Evolutionary conservation across 2,329 filamentous ascomycete genomes (phyloP).

Genomic region (Seiridium unicorne): DNA sequence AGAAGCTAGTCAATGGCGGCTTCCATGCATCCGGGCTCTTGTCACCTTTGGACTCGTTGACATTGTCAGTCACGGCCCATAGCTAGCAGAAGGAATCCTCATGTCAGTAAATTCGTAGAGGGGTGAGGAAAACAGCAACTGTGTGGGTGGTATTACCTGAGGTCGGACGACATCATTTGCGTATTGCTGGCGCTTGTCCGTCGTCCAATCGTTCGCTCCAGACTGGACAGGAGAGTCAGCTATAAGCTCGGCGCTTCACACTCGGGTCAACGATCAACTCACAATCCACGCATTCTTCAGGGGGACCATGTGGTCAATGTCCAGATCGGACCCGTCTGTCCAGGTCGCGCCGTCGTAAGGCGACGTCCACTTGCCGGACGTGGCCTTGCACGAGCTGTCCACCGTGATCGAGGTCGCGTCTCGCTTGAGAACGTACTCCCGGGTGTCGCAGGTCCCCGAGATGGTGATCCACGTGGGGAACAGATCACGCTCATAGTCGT

Average conservation of each 20-base stretch:
- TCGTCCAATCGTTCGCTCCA: constrained; percentile 72
- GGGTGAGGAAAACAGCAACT: no score
- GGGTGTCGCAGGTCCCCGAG: constrained; percentile 67
- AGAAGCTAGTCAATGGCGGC: constrained; percentile 65
- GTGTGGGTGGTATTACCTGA: constrained; percentile 36
- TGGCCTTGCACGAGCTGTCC: constrained; percentile 59
- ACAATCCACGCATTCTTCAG: constrained; percentile 78
- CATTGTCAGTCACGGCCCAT: constrained; percentile 73
- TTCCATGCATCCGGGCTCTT: constrained; percentile 74
- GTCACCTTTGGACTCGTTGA: constrained; percentile 76
- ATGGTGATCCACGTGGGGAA: constrained; percentile 73
- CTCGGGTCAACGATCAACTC: constrained; percentile 15
- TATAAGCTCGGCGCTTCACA: not conserved
- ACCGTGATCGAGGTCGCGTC: constrained; percentile 66
- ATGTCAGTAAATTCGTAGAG: no score
- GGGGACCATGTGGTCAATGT: constrained; percentile 84
- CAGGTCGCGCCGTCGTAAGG: constrained; percentile 74
- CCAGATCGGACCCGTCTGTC: constrained; percentile 66
- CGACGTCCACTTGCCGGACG: constrained; percentile 66
- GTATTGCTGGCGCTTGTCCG: constrained; percentile 62
- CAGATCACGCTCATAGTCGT: constrained; percentile 61
- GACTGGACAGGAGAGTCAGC: constrained; percentile 42
- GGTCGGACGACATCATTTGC: constrained; percentile 77
- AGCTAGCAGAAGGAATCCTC: constrained; percentile 34
- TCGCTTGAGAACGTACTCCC: constrained; percentile 70